Base-by-base conservation (phyloP, 169 alveolate species). In the Babesia divergens region DNA sequence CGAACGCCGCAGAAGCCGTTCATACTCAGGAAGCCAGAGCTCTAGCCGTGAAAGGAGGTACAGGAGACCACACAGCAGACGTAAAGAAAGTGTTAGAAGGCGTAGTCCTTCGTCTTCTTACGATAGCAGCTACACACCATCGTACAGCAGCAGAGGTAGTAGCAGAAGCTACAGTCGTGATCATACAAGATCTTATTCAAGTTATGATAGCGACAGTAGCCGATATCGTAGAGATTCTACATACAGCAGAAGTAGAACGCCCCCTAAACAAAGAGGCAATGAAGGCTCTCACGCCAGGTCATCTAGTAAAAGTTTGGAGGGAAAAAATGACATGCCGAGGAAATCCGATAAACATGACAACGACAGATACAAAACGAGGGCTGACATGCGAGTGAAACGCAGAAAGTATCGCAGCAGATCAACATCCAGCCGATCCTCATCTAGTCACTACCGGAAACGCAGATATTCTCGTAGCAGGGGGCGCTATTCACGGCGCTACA, bases 1-100 rank as follows among this genome's bases (percentile, higher is more conserved):
- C n/a, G n/a, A n/a, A 14, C 49, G 51, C 38, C 18, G n/a, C 1
- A 32, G 58, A 1, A 49, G 58, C n/a, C 35, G 62, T 6, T 56
- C 67, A 14, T 56, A 56, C 67, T 56, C 67, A 52, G 11, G 62
- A 28, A 42, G 20, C n/a, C 6, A 52, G 26, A 52, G 62, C n/a
- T 18, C 26, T 42, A 52, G 62, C 20, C 26, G 29, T 5, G 62
- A 22, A n/a, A 52, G 62, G 8, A 37, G 68, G 14, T 38, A 2
- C 43, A 35, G 68, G 38, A 26, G 68, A 16, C 42, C 53, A 18
- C 51, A 24, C 68, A 58, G 68, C 37, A 0, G 6, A 22, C 13
- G 53, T 4, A 58, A 47, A 8, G 13, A 16, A 35, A 8, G 53
- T 1, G 1, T 53, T 20, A 6, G 37, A 22, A 37, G 53, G 52